Base-by-base conservation (phyloP, 78 protist species). In the Anaeramoeba flamelloides region DNA sequence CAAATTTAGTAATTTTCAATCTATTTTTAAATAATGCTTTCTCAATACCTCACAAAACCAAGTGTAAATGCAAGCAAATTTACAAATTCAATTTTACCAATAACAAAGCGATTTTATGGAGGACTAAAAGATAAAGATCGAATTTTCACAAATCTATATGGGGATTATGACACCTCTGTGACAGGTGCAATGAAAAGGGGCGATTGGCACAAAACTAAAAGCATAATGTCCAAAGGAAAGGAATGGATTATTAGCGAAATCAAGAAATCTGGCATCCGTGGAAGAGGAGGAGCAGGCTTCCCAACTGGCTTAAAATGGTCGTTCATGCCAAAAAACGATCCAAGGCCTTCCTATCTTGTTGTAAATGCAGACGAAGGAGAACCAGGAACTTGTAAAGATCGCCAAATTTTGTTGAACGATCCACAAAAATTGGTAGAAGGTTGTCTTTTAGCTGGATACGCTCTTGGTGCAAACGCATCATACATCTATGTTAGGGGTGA, bases 371-470 rank as follows among this genome's bases (percentile, higher is more conserved):
- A 97, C 77, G 99, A 97, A 82, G 93, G 96, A 37, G 99, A 95
- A 83, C 99, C 99, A 0, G 98, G 99, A 38, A 95, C 99, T 0
- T 97, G 98, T 90, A 97, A 97, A 81, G 99, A 97, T 84, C 79
- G 99, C 17, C 98, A 97, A 77, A 97, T 97, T 53, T 92, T 97
- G 95, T 87, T 97, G 53, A 90, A 94, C 77, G 99, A 97, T 77
- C 98, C 99, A 36, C 98, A 97, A 84, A 97, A 91, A 85, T 89
- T 97, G 32, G 87, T 94, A 17, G 97, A 94, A n/a, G 98, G 98
- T 65, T 89, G 94, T 83, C 86, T 97, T 53, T 2, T 95, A 34
- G 97, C 97, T 26, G 98, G 96, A 36, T 76, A 86, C 31, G 95
- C 97, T 26, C 94, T 97, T 97, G 88, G 94, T 65, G 99, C 99